These are phyloP conservation scores for Kwoniella dejecticola DNA, from an alignment of 768 basidiomycete genomes.

Conservation along the genomic window DNA sequence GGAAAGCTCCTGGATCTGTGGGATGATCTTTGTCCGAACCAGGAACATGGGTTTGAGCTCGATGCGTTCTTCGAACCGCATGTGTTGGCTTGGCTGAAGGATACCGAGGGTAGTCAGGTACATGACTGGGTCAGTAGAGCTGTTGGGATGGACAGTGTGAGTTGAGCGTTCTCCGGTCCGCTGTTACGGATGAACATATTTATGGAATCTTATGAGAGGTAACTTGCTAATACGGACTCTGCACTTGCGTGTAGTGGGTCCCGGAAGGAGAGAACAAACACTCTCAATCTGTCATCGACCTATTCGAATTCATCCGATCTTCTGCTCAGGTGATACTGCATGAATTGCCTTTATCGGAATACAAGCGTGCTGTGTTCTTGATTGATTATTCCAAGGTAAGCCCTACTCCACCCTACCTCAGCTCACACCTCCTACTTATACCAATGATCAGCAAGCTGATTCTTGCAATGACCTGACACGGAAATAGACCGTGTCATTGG, in stretches of 20 bases:
- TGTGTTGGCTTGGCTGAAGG: slow-evolving; percentile 50
- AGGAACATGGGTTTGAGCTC: slow-evolving; percentile 51
- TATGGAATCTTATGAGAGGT: no score
- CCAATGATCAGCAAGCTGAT: no score
- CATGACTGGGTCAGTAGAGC: slow-evolving; percentile 54
- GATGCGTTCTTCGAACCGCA: slow-evolving; percentile 55
- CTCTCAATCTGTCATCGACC: slow-evolving; percentile 53
- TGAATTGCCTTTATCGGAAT: slow-evolving; percentile 51
- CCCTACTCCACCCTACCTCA: not conserved
- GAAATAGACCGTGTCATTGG: slow-evolving; percentile 50
- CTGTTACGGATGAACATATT: no score
- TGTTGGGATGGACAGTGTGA: slow-evolving; percentile 53
- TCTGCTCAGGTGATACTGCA: slow-evolving; percentile 44
- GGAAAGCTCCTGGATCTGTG: slow-evolving; percentile 42
- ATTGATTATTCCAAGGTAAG: slow-evolving; percentile 54
- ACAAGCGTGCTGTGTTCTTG: slow-evolving; percentile 52
- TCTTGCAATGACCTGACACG: no score
- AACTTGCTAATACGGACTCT: no score
- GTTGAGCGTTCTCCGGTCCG: no score
- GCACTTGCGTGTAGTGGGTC: slow-evolving; percentile 41
- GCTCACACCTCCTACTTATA: not conserved
- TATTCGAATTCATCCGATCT: slow-evolving; percentile 52
- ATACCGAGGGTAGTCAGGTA: slow-evolving; percentile 48
- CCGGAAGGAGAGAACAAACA: slow-evolving; percentile 50
- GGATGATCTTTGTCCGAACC: slow-evolving; percentile 50